Evolutionary conservation across 139 green algal species (phyloP).

Genomic region (Chlorella sp.): DNA sequence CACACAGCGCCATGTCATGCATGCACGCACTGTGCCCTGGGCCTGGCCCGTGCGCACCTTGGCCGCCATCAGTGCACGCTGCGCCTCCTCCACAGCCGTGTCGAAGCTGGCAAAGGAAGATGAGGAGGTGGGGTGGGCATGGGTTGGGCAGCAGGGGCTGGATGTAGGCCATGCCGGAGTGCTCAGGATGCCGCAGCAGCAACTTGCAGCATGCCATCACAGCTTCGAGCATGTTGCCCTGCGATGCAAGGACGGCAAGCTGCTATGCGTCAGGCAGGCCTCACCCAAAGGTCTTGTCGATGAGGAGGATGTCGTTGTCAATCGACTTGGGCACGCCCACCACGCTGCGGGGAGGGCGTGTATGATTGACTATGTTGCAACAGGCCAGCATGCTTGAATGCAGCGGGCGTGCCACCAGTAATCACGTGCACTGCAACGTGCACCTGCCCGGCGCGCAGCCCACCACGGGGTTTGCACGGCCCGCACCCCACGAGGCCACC

Average conservation of each 20-base stretch:
- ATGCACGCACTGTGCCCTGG: background rate
- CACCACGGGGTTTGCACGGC: too few species aligned
- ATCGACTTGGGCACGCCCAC: constrained; percentile 98
- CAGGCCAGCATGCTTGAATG: too few species aligned
- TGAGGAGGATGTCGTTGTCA: constrained; percentile 96
- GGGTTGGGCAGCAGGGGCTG: background rate
- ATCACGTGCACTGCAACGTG: too few species aligned
- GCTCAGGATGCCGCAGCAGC: background rate
- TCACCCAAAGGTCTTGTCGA: constrained; percentile 64
- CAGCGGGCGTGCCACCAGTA: too few species aligned
- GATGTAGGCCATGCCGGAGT: background rate
- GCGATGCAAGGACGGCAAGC: too few species aligned
- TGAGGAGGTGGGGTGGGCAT: constrained; percentile 32
- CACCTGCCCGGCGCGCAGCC: too few species aligned
- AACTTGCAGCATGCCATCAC: background rate
- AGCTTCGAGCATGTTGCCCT: constrained; percentile 36
- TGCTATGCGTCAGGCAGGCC: background rate
- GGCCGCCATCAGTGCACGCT: constrained; percentile 56
- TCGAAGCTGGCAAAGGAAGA: constrained; percentile 81
- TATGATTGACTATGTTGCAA: too few species aligned
- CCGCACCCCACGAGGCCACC: too few species aligned
- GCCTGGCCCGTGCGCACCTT: background rate
- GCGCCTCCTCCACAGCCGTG: constrained; percentile 86
- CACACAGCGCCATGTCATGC: too few species aligned
- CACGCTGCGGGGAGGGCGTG: constrained; percentile 79